Percentiles rank a stretch among this genome's conserved stretches.
Evolutionary conservation across 2,329 filamentous ascomycete genomes (phyloP).

Genomic region (Lasiodiplodia sp.): DNA sequence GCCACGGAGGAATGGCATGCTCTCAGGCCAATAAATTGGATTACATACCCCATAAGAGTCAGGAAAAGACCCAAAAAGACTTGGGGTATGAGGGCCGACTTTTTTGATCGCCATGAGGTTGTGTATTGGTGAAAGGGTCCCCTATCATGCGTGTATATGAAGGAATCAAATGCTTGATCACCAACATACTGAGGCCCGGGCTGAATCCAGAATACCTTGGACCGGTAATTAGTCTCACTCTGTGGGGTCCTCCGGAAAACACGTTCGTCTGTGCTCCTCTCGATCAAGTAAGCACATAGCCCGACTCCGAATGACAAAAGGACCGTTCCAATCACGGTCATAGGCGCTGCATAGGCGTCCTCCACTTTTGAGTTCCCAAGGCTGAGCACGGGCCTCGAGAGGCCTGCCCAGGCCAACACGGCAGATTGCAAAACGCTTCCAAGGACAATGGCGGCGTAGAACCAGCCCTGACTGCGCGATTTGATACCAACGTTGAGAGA

Average conservation of each 20-base stretch:
- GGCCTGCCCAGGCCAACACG: slow-evolving; percentile 26
- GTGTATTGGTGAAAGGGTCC: background rate
- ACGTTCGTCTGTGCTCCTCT: slow-evolving; percentile 36
- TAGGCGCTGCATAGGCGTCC: slow-evolving; percentile 39
- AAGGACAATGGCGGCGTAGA: slow-evolving; percentile 33
- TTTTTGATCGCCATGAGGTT: slow-evolving; percentile 26
- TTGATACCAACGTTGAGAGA: slow-evolving; percentile 37
- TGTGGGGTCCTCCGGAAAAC: slow-evolving; percentile 30
- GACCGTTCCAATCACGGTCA: slow-evolving; percentile 44
- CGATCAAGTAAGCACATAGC: slow-evolving; percentile 45
- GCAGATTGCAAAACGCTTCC: slow-evolving; percentile 29
- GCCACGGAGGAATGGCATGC: slow-evolving; percentile 48
- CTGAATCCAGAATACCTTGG: slow-evolving; percentile 47
- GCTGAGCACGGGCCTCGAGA: slow-evolving; percentile 31
- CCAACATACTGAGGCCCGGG: slow-evolving; percentile 43
- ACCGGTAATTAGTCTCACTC: slow-evolving; percentile 33
- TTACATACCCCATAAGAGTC: slow-evolving; percentile 45
- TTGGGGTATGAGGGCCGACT: background rate
- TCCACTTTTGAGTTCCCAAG: background rate
- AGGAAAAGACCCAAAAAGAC: slow-evolving; percentile 32
- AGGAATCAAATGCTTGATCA: slow-evolving; percentile 41
- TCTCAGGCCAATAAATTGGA: slow-evolving; percentile 50
- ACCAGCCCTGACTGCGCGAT: slow-evolving; percentile 1
- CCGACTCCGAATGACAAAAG: slow-evolving; percentile 41
- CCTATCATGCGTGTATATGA: slow-evolving; percentile 32